phyloP scores from a whole-genome alignment of 2,329 filamentous ascomycete species.

The Coleophoma crateriformis region DNA sequence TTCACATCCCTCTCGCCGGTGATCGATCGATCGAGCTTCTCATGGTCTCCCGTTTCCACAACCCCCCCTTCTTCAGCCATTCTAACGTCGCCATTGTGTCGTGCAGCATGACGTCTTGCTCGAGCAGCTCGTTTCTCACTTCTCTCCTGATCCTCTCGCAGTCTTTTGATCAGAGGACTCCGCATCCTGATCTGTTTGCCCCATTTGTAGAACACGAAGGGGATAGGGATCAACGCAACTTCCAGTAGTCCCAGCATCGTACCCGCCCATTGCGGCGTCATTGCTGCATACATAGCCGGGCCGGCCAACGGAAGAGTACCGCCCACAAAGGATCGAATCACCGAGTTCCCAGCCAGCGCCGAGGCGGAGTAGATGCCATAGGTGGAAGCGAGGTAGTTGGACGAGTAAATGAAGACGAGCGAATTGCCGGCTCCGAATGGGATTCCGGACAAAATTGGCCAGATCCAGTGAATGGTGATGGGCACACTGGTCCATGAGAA shows the following conservation, averaged over 20 bases:
- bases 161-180: constrained; percentile 36
- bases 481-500: constrained; percentile 88
- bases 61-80: constrained; percentile 4
- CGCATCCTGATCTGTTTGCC: constrained; percentile 46
- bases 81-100: constrained; percentile 5
- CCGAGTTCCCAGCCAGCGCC: constrained; percentile 73
- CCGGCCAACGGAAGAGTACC: constrained; percentile 74
- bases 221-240: constrained; percentile 70
- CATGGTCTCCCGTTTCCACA: not conserved
- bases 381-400: constrained; percentile 72
- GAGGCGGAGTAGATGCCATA: constrained; percentile 81
- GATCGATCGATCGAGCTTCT: not conserved
- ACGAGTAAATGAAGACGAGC: constrained; percentile 75
- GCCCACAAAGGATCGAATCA: constrained; percentile 68
- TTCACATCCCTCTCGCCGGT: not conserved
- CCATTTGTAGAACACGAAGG: constrained; percentile 69
- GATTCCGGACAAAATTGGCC: constrained; percentile 71
- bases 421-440: constrained; percentile 76
- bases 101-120: constrained; percentile 8
- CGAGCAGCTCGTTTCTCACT: constrained; percentile 15
- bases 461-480: constrained; percentile 72
- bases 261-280: constrained; percentile 75
- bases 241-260: constrained; percentile 72
- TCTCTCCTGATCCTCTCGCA: constrained; percentile 27
- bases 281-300: constrained; percentile 59